A percentile compares a stretch with the other conserved stretches of the same genome.
These are phyloP conservation scores for Leavenworthia alabamica DNA, from an alignment of 345 rosid species.

Conservation along the genomic window DNA sequence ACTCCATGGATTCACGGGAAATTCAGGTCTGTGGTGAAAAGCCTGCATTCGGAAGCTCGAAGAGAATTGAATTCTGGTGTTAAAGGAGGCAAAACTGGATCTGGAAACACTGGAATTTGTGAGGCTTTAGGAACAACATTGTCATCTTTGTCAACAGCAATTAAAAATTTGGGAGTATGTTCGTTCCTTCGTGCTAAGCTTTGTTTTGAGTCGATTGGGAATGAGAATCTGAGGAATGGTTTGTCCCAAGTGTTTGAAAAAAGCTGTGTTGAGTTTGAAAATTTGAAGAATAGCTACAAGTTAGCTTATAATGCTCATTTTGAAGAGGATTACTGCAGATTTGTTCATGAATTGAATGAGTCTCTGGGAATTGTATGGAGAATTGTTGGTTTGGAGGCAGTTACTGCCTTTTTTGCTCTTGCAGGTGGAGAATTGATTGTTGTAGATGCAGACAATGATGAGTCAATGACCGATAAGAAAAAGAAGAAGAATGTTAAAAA, in stretches of 20 bases:
- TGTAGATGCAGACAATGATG: conserved; percentile 37
- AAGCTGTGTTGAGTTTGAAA: conserved; percentile 19
- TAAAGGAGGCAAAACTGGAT: conserved; percentile 30
- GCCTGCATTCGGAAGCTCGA: conserved; percentile 47
- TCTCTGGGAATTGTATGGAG: conserved; percentile 51
- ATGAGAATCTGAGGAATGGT: conserved; percentile 32
- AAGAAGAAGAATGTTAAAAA: conserved; percentile 66
- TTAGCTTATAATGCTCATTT: conserved; percentile 32
- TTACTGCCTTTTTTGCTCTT: conserved; percentile 51
- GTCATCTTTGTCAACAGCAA: conserved; percentile 35
- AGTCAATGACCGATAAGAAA: conserved; percentile 41
- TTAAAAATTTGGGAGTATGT: conserved; percentile 46
- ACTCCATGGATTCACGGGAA: conserved; percentile 53
- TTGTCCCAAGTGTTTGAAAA: conserved; percentile 32
- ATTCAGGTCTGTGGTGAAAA: conserved; percentile 52
- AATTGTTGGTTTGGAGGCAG: conserved; percentile 72
- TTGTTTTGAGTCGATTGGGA: conserved; percentile 36
- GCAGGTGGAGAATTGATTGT: conserved; percentile 48
- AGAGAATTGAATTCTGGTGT: conserved; percentile 46
- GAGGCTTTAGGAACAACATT: conserved; percentile 33
- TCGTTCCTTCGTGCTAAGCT: conserved; percentile 40
- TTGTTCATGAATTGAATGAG: conserved; percentile 44
- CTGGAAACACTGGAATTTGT: conserved; percentile 20
- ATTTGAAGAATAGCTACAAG: conserved; percentile 27
- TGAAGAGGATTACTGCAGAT: conserved; percentile 39